Conservation (phyloP, 345 rosid species). For the Citropsis articulata region DNA sequence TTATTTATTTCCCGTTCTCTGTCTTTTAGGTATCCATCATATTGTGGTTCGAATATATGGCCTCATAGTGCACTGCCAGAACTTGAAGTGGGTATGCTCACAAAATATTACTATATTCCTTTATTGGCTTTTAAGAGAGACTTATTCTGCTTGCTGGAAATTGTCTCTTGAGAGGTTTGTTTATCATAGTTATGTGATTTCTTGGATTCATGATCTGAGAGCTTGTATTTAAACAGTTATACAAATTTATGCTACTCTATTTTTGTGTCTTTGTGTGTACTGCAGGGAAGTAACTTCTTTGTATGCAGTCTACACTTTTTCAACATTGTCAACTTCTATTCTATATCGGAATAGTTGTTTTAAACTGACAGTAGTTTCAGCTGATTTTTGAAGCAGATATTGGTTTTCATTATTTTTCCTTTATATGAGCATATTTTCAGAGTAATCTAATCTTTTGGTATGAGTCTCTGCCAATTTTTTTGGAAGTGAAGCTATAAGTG, state of each 20-base stretch:
- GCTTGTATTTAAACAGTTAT: background rate
- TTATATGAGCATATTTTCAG: background rate
- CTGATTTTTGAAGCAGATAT: background rate
- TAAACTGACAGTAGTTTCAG: background rate
- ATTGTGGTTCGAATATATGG: slow-evolving; percentile 94
- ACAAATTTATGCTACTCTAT: background rate
- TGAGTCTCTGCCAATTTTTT: slow-evolving; percentile 3
- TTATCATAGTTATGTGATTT: background rate
- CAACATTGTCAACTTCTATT: background rate
- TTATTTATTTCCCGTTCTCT: slow-evolving; percentile 10
- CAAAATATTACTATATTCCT: slow-evolving; percentile 4
- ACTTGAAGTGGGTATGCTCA: slow-evolving; percentile 69
- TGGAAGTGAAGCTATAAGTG: background rate
- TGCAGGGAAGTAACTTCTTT: background rate
- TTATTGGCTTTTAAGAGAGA: background rate
- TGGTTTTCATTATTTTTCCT: background rate
- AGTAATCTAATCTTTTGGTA: slow-evolving; percentile 7
- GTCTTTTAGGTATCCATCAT: slow-evolving; percentile 71
- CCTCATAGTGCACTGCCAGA: slow-evolving; percentile 69
- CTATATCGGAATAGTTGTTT: background rate
- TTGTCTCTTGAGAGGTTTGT: background rate
- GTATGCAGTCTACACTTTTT: background rate
- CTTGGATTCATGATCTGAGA: background rate
- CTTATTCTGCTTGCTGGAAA: background rate
- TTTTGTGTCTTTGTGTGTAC: background rate